Evolutionary conservation across 1,139 yeast species (phyloP), one percentile per base, ranked within the genome.

Genomic region (Saccharomycopsis hybrid): DNA sequence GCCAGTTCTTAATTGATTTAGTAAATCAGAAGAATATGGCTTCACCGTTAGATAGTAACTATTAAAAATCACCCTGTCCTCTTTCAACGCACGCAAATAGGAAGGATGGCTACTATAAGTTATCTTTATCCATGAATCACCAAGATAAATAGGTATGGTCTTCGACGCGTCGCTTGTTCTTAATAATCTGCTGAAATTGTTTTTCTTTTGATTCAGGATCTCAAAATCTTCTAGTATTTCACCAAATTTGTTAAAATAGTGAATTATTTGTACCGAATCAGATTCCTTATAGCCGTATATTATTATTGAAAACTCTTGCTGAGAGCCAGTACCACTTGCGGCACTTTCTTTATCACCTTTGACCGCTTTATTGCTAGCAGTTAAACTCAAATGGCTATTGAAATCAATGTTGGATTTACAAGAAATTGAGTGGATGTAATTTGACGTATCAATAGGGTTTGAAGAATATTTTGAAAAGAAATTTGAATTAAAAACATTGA

Each of bases 151-250:
- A 11, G 56, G 56, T 9, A 53, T 8, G 2, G 38, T 30, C 7
- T 33, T 41, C 3, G 4, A 24, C 3, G 31, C 31, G 5, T 51
- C 36, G 13, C 41, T 44, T 24, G 27, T 31, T 13, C 31, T 43
- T 5, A 41, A 45, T 11, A 45, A 35, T 4, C 44, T 48, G 41
- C 18, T 28, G 24, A 27, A 9, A 18, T 44, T 47, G 18, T 40
- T 36, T 13, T 28, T 18, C 18, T 33, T 43, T 29, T 33, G 40
- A 39, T 40, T 46, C 35, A 52, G 37, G 4, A 51, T 41, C 35
- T 53, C 51, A 45, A 53, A 53, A 40, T 51, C 41, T 32, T 53
- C 56, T 13, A 53, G 41, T 8, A 53, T 48, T 44, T 51, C 52
- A 1, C 56, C 56, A 44, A 38, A 53, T 39, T 51, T 53, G 31